Evolutionary conservation across 441 rosid genomes (phyloP), one percentile per base, ranked within the genome.

Genomic region (Croton laevigatus): DNA sequence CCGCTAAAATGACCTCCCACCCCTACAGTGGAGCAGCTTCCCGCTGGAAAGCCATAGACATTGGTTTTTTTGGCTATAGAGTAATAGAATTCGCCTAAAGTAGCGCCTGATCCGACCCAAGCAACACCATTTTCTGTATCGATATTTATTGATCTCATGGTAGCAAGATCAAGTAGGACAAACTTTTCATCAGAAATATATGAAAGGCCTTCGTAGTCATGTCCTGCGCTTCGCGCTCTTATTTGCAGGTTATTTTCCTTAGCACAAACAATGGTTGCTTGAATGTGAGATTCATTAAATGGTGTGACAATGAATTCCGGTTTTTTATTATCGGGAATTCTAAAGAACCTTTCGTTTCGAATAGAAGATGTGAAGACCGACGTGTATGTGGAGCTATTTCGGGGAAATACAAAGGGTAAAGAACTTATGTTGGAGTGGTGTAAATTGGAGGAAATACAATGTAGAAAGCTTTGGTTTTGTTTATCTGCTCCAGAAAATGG

Each of bases 171-270:
- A 14, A 82, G 37, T 59, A 89, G 71, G 7, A 84, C 71, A 42
- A 86, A 87, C 1, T 86, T 81, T 67, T 58, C 72, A 52, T 54
- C 37, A 19, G 85, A 79, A 37, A 76, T 66, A 65, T 82, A 87
- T 0, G 91, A 87, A 3, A 85, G 77, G 38, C 90, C 94, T 36
- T 89, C 94, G 22, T 81, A 86, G 80, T 87, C 91, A 71, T 87
- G 90, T 48, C 91, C 90, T 27, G 89, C 92, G 34, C 92, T 87
- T 59, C 88, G 77, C 6, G 79, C 80, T 71, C 92, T 79, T 61
- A 85, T 37, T 36, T 72, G 89, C 14, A 87, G 57, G 52, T 54
- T 70, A 42, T 75, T 49, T n/a, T 60, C 72, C 72, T 66, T 74
- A 69, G 86, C 77, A 59, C 95, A 87, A 52, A 57, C 5, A 32